Conservation (phyloP, 2,329 filamentous ascomycete species). For the Pyrenochaeta sp. region DNA sequence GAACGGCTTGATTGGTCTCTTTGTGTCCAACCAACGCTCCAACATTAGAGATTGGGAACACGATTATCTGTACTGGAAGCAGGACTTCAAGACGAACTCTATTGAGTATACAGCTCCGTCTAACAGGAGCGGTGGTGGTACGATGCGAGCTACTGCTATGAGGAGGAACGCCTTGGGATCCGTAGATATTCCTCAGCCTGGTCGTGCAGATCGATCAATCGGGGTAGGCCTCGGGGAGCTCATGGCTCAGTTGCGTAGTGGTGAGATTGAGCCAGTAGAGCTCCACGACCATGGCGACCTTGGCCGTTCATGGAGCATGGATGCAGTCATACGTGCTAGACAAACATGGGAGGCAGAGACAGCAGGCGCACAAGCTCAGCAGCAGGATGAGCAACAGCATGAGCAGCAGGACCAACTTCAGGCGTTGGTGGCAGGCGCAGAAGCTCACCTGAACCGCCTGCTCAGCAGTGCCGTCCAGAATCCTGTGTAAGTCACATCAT, state of each 20-base stretch:
- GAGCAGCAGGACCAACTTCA: too few relatives aligned
- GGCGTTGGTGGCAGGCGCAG: background rate
- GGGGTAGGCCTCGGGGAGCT: background rate
- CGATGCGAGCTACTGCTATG: background rate
- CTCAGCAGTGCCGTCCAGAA: background rate
- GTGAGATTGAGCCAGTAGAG: background rate
- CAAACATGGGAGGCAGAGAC: background rate
- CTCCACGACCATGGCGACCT: background rate
- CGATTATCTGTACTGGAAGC: slow-evolving; percentile 32
- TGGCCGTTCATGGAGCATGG: background rate
- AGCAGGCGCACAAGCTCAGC: background rate
- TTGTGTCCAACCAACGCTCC: slow-evolving; percentile 17
- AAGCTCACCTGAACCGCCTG: background rate
- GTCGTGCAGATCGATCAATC: background rate
- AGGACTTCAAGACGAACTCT: slow-evolving; percentile 15
- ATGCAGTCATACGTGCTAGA: background rate
- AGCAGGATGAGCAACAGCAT: too few relatives aligned
- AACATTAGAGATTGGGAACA: background rate
- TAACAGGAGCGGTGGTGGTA: background rate
- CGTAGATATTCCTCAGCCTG: background rate
- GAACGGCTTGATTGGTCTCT: slow-evolving; percentile 17
- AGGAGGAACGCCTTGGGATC: background rate
- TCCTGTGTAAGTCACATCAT: background rate
- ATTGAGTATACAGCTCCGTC: background rate
- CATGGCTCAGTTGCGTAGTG: background rate